Evolutionary conservation across 805 yeast species (phyloP).

Genomic region (Candida piceae): DNA sequence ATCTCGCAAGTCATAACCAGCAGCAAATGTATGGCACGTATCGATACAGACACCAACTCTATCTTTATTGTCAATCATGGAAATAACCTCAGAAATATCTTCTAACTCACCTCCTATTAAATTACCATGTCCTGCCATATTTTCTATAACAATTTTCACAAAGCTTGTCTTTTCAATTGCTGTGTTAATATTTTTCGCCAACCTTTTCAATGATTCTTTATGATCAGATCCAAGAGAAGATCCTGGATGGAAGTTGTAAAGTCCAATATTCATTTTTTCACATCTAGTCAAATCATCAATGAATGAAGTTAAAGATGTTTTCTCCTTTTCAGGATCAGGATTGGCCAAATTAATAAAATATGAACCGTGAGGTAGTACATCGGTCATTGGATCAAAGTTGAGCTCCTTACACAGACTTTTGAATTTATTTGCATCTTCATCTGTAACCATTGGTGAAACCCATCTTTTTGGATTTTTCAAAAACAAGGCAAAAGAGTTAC

Average conservation of each 20-base stretch:
- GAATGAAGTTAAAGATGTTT: conserved; percentile 70
- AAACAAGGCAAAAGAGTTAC: conserved; percentile 86
- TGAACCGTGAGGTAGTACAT: conserved; percentile 90
- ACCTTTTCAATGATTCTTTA: conserved; percentile 51
- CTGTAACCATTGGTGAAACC: conserved; percentile 74
- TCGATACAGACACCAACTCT: conserved; percentile 96
- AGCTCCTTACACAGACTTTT: conserved; percentile 53
- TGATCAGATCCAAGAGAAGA: conserved; percentile 73
- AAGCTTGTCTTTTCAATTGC: conserved; percentile 70
- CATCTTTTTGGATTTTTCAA: conserved; percentile 87
- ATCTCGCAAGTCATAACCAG: conserved; percentile 84
- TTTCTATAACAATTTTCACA: conserved; percentile 88
- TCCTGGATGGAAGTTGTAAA: conserved; percentile 92
- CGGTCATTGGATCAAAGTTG: conserved; percentile 69
- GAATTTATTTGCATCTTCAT: conserved; percentile 65
- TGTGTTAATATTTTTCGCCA: conserved; percentile 75
- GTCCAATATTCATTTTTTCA: conserved; percentile 77
- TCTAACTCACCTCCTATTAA: conserved; percentile 77
- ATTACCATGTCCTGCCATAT: conserved; percentile 97
- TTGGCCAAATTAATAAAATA: conserved; percentile 90
- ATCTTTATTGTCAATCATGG: conserved; percentile 67
- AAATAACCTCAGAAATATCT: conserved; percentile 73
- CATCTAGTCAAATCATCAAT: conserved; percentile 85
- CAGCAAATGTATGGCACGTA: conserved; percentile 95
- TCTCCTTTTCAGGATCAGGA: conserved; percentile 76